Evolutionary conservation across 2,329 filamentous ascomycete genomes (phyloP).

Genomic region (Aspergillus sp.): DNA sequence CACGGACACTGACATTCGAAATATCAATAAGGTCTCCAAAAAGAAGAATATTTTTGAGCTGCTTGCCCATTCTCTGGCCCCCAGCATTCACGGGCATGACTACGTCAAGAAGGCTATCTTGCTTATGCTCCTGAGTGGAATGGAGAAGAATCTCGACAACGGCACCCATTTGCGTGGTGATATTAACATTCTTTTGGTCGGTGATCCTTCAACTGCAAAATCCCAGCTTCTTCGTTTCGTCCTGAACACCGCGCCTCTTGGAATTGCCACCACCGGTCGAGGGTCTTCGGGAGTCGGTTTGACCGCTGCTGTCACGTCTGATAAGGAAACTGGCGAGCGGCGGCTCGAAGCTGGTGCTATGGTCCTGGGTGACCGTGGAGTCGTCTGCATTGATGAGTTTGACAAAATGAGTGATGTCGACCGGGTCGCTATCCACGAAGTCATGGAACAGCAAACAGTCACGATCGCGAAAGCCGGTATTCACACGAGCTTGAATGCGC

Average conservation of each 20-base stretch:
- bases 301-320: constrained; percentile 88
- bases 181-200: constrained; percentile 98
- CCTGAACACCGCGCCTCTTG: constrained; percentile 88
- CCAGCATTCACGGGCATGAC: constrained; percentile 93
- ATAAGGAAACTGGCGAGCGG: constrained; percentile 95
- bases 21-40: constrained; percentile 96
- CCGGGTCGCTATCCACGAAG: constrained; percentile 97
- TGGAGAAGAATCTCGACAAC: constrained; percentile 98
- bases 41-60: constrained; percentile 89
- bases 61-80: constrained; percentile 85
- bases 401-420: constrained; percentile 99
- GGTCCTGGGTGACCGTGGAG: constrained; percentile 93
- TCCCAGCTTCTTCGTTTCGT: constrained; percentile 97
- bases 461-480: constrained; percentile 98
- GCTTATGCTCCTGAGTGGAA: constrained; percentile 86
- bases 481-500: constrained; percentile 91
- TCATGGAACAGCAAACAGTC: constrained; percentile 99
- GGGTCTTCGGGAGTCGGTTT: constrained; percentile 96
- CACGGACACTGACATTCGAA: constrained; percentile 92
- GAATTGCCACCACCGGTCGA: constrained; percentile 92
- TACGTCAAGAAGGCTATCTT: constrained; percentile 97
- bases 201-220: constrained; percentile 95
- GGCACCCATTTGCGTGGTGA: constrained; percentile 96
- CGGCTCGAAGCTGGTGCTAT: constrained; percentile 94
- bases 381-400: constrained; percentile 98